Percentiles rank a stretch among this genome's conserved stretches.
Evolutionary conservation across 1,284 basidiomycete species (phyloP).

Genomic region (Entoloma clypeatum): DNA sequence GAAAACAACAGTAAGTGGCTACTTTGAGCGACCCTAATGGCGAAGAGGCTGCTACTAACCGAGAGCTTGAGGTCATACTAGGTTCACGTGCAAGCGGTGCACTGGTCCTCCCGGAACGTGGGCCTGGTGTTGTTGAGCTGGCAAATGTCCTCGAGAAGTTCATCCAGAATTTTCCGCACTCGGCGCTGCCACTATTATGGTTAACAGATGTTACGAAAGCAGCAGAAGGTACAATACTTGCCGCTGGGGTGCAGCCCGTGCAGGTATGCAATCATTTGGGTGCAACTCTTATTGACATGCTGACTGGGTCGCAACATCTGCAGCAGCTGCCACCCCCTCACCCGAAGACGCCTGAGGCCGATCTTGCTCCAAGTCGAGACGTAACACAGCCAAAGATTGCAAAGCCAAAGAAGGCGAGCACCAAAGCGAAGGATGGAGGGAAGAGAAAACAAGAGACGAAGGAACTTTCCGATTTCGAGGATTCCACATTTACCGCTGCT

Average conservation of each 20-base stretch:
- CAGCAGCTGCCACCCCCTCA: neutral
- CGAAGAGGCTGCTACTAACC: slow-evolving; percentile 2
- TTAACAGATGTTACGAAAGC: slow-evolving; percentile 1
- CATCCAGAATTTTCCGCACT: slow-evolving; percentile 1
- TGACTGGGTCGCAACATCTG: neutral
- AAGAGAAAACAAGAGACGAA: neutral
- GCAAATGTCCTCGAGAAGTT: slow-evolving; percentile 1
- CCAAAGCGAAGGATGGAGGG: neutral
- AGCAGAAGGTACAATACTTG: neutral
- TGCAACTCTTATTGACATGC: neutral
- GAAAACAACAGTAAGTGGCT: too few relatives aligned
- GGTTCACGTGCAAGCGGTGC: neutral
- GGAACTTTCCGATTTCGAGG: slow-evolving; percentile 1
- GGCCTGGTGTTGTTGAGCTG: neutral
- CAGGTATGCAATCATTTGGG: neutral
- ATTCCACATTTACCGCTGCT: neutral
- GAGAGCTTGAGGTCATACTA: slow-evolving; percentile 1
- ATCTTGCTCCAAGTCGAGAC: neutral
- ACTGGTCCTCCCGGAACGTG: slow-evolving; percentile 1
- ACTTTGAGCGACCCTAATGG: too few relatives aligned
- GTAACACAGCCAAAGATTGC: slow-evolving; percentile 1
- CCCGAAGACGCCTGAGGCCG: neutral
- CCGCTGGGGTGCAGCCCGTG: neutral
- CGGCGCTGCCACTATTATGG: neutral
- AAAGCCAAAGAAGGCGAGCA: neutral